Percentiles rank a stretch among this genome's conserved stretches.
Conservation (phyloP, 306 rosid species). For the Vicia sativa region DNA sequence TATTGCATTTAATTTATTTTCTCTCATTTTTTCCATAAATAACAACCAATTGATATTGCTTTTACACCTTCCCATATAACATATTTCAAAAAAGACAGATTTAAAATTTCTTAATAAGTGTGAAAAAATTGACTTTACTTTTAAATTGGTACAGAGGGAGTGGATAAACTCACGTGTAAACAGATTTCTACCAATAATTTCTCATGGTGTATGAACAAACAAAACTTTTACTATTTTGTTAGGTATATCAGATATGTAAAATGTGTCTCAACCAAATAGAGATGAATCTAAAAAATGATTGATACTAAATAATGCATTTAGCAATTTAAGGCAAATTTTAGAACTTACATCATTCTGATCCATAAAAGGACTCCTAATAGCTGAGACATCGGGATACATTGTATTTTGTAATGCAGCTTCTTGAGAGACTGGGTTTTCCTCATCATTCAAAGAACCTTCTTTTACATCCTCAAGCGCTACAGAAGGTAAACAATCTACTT, state of each 20-base stretch:
- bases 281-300: conserved; percentile 28
- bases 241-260: conserved; percentile 3
- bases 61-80: too few relatives aligned
- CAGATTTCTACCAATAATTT: not conserved
- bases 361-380: conserved; percentile 42
- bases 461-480: conserved; percentile 54
- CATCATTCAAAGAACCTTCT: conserved; percentile 46
- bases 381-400: conserved; percentile 47
- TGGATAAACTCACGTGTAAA: not conserved
- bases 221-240: not conserved
- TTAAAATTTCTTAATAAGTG: too few relatives aligned
- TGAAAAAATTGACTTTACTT: too few relatives aligned
- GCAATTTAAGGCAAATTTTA: conserved; percentile 23
- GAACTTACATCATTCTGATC: conserved; percentile 69
- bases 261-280: not conserved
- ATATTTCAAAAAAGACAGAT: too few relatives aligned
- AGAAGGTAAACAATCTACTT: conserved; percentile 46
- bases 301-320: conserved; percentile 4
- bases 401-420: conserved; percentile 54
- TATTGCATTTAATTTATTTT: too few relatives aligned
- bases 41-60: too few relatives aligned
- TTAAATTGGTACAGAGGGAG: too few relatives aligned
- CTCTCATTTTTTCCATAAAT: too few relatives aligned
- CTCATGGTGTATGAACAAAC: not conserved
- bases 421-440: conserved; percentile 45